phyloP scores from a whole-genome alignment of 2,329 filamentous ascomycete species.

The Fusarium dimerum region DNA sequence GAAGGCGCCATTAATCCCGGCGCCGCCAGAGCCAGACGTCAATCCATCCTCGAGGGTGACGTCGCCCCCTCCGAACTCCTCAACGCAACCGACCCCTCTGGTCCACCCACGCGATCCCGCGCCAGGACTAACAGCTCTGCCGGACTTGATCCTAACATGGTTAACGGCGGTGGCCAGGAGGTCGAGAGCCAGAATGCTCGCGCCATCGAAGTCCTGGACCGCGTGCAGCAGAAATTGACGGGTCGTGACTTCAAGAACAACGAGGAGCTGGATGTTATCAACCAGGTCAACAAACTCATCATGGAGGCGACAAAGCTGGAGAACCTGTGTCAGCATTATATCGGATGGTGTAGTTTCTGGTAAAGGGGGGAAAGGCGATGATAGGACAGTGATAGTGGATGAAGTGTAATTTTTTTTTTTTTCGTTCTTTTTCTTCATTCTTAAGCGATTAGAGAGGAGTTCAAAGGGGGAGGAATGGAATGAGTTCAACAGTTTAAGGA shows the following conservation, averaged over 20 bases:
- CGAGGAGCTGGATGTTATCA: conserved; percentile 81
- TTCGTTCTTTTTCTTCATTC: background rate
- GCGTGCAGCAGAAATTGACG: conserved; percentile 94
- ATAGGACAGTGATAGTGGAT: background rate
- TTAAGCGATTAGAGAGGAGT: background rate
- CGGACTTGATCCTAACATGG: conserved; percentile 35
- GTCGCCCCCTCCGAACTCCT: conserved; percentile 61
- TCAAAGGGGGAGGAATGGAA: too few species aligned
- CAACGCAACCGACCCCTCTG: conserved; percentile 48
- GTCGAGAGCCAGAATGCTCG: conserved; percentile 89
- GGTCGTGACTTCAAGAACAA: conserved; percentile 86
- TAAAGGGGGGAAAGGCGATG: conserved; percentile 40
- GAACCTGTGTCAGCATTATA: conserved; percentile 98
- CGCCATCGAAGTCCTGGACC: conserved; percentile 85
- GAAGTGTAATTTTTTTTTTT: conserved; percentile 2
- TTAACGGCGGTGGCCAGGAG: conserved; percentile 46
- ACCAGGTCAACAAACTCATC: conserved; percentile 92
- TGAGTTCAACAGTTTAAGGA: too few species aligned
- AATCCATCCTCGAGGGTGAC: conserved; percentile 68
- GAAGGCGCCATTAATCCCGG: conserved; percentile 53
- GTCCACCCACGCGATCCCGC: conserved; percentile 50
- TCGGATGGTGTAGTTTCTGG: conserved; percentile 99
- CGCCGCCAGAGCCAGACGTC: conserved; percentile 58
- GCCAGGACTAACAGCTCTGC: conserved; percentile 62
- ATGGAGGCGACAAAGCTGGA: conserved; percentile 95